phyloP scores from a whole-genome alignment of 2,329 filamentous ascomycete species.

The Mycocentrospora acerina region DNA sequence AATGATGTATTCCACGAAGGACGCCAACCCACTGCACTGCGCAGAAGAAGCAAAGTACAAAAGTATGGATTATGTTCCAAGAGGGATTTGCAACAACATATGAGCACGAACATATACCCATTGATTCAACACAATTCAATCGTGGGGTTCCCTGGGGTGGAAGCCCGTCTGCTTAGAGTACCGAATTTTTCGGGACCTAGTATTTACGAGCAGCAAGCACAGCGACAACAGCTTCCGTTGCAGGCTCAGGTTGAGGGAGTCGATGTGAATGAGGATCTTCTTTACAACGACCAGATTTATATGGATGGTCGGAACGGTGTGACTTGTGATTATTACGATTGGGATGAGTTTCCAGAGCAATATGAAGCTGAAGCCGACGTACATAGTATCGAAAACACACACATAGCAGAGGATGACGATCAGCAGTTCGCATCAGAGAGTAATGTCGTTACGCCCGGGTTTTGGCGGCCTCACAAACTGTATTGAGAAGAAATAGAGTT shows the following conservation, averaged over 20 bases:
- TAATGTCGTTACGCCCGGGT: constrained; percentile 30
- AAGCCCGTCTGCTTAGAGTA: constrained; percentile 4
- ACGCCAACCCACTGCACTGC: constrained; percentile 2
- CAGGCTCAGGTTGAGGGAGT: background rate
- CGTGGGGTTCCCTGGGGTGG: constrained; percentile 15
- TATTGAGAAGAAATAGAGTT: constrained; percentile 38
- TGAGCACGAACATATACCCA: background rate
- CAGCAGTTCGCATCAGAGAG: constrained; percentile 4
- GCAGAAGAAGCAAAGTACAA: constrained; percentile 1
- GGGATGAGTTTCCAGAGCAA: constrained; percentile 2
- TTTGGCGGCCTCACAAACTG: constrained; percentile 50
- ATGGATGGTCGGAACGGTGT: constrained; percentile 1
- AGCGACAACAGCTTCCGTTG: constrained; percentile 9
- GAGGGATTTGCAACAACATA: background rate
- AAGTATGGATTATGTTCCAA: background rate
- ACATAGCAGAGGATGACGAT: constrained; percentile 3
- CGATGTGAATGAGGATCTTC: background rate
- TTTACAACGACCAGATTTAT: background rate
- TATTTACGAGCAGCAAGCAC: constrained; percentile 32
- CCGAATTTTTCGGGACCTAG: constrained; percentile 17
- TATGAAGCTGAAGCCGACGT: background rate
- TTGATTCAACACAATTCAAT: constrained; percentile 9
- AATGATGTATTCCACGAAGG: constrained; percentile 19
- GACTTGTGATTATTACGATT: background rate
- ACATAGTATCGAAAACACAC: background rate